phyloP scores from a whole-genome alignment of 2,329 filamentous ascomycete species.

The Lachnellula suecica region DNA sequence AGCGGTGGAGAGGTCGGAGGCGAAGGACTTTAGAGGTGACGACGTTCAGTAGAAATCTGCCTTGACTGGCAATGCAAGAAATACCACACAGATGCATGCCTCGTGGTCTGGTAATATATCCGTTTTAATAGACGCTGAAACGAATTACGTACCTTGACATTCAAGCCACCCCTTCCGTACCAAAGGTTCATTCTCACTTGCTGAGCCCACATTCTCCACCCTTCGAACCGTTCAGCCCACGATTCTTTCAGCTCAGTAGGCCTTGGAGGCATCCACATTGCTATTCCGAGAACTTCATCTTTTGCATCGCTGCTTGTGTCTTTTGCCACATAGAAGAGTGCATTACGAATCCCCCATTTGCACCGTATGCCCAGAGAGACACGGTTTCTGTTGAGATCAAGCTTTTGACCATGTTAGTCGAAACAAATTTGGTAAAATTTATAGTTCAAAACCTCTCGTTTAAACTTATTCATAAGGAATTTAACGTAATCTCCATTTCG shows the following conservation, averaged over 20 bases:
- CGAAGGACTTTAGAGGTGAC: not conserved
- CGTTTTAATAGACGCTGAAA: slow-evolving; percentile 9
- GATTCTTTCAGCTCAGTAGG: slow-evolving; percentile 45
- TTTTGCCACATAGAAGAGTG: slow-evolving; percentile 69
- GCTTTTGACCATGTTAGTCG: slow-evolving; percentile 12
- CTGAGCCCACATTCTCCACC: slow-evolving; percentile 64
- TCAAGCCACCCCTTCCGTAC: slow-evolving; percentile 68
- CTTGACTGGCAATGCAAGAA: not conserved
- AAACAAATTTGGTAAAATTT: not conserved
- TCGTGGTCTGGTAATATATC: not conserved
- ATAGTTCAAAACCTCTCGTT: too few relatives aligned
- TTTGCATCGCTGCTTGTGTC: slow-evolving; percentile 42
- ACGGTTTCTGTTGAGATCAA: slow-evolving; percentile 14
- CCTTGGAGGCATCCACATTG: slow-evolving; percentile 69
- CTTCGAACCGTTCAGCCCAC: slow-evolving; percentile 62
- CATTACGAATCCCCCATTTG: slow-evolving; percentile 68
- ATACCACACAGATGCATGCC: not conserved
- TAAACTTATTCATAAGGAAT: too few relatives aligned
- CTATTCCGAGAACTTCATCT: slow-evolving; percentile 63
- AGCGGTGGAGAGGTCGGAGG: not conserved
- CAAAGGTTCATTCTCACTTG: slow-evolving; percentile 67
- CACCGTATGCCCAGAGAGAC: slow-evolving; percentile 54
- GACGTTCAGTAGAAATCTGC: not conserved
- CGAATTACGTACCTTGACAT: slow-evolving; percentile 47
- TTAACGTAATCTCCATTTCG: not conserved